phyloP scores from a whole-genome alignment of 129 eudicot genomes.

The Rutidosis leptorrhynchoides region DNA sequence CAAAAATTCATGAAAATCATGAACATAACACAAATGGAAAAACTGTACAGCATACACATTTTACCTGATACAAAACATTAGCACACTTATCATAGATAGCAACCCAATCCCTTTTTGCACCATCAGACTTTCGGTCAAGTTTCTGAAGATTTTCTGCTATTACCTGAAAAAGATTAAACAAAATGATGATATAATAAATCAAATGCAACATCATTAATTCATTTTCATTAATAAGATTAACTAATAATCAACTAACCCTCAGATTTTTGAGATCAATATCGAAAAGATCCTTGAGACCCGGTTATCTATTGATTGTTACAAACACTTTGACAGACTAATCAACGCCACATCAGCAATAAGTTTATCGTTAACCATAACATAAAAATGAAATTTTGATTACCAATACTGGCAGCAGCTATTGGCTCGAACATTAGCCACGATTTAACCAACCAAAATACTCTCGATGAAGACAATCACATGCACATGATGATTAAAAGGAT shows the following conservation, averaged over 20 bases:
- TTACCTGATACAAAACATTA: conserved; percentile 88
- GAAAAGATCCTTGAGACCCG: conserved; percentile 91
- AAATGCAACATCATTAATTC: not conserved
- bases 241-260: conserved; percentile 52
- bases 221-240: not conserved
- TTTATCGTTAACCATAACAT: not conserved
- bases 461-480: no score
- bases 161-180: conserved; percentile 46
- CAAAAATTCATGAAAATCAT: no score
- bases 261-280: conserved; percentile 98
- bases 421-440: no score
- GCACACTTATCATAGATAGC: conserved; percentile 99
- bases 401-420: conserved; percentile 99
- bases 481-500: no score
- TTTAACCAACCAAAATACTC: no score
- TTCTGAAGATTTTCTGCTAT: conserved; percentile 97
- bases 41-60: not conserved
- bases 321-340: no score
- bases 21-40: not conserved
- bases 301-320: no score
- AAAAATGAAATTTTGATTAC: conserved; percentile 41
- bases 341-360: conserved; percentile 10
- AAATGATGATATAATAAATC: not conserved
- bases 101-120: conserved; percentile 99
- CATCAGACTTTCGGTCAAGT: conserved; percentile 97